Conservation (phyloP, 1,284 basidiomycete species). For the Volvariella surrecta region DNA sequence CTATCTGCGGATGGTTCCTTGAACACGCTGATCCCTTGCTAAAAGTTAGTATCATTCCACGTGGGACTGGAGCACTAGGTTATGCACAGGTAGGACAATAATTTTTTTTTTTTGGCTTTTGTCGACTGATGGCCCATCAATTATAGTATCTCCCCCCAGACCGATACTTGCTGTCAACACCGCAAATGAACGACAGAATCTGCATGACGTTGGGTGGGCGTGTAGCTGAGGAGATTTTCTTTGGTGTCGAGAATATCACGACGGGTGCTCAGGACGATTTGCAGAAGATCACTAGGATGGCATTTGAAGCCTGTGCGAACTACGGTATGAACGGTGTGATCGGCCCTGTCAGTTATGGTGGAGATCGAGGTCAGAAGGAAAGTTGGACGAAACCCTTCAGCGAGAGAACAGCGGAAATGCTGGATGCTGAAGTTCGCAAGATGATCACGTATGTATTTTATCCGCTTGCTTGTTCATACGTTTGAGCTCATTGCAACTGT, state of each 20-base stretch:
- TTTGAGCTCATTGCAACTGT: neutral
- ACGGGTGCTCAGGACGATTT: constrained; percentile 97
- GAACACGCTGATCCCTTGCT: constrained; percentile 95
- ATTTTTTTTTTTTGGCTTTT: constrained; percentile 4
- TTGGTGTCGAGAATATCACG: constrained; percentile 87
- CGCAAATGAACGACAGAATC: constrained; percentile 93
- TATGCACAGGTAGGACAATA: constrained; percentile 75
- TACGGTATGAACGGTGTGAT: constrained; percentile 96
- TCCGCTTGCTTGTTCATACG: constrained; percentile 3
- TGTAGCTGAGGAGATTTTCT: constrained; percentile 98
- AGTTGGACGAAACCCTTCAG: constrained; percentile 96
- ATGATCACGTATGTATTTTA: constrained; percentile 70
- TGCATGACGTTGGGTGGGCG: constrained; percentile 99
- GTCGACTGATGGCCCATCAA: constrained; percentile 9
- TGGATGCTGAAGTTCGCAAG: constrained; percentile 89
- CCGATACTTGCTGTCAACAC: constrained; percentile 90
- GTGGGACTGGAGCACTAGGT: constrained; percentile 92
- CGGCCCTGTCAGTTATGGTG: constrained; percentile 94
- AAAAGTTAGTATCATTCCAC: constrained; percentile 98
- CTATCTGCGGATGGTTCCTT: constrained; percentile 96
- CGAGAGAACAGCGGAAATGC: constrained; percentile 92
- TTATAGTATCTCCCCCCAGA: constrained; percentile 91
- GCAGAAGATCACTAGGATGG: constrained; percentile 97
- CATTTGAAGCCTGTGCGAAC: constrained; percentile 90
- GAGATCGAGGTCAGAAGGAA: constrained; percentile 76